Base-by-base conservation (phyloP, 1,284 basidiomycete genomes). In the Boletus sp. region DNA sequence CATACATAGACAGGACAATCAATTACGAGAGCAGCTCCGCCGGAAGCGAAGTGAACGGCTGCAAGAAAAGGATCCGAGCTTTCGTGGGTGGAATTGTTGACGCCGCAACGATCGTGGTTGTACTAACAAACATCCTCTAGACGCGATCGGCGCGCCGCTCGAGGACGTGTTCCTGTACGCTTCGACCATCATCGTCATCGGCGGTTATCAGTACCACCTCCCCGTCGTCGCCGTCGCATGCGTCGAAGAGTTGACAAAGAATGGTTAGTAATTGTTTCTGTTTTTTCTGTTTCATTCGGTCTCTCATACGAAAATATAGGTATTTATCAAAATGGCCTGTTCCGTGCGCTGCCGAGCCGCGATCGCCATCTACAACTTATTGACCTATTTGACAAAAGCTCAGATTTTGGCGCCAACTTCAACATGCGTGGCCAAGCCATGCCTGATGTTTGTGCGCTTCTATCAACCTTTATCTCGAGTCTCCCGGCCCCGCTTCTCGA, bases 241-340 rank as follows among this genome's bases (percentile, higher is more conserved):
- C 51, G 64, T 83, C 14, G 80, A 84, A 48, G 80, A 84, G 59
- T 60, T 84, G 12, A 82, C 79, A 55, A 71, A 76, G 22, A 75
- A 75, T 27, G 79, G 81, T 75, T 33, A 51, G 68, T 61, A 6
- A 19, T 39, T 27, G 0, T 22, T 23, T 32, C 19, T 26, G 22
- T 26, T 38, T 14, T 7, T 42, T n/a, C 4, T 27, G 13, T 36
- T 46, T 36, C 32, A 14, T 32, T 10, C 20, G 22, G 22, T 6
- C 2, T 32, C 41, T 48, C 29, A 52, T 17, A 19, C 34, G 3
- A 38, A 19, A 16, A 1, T 48, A 20, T 34, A 74, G 73, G 73
- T 8, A 68, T 71, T 14, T 78, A 77, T 52, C 72, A 76, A 51
- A 64, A 62, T 2, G 69, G 72, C 25, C 62, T 81, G 5, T 80